A percentile compares a stretch with the other conserved stretches of the same genome.
These are phyloP conservation scores for Xylaria sp. DNA, from an alignment of 2,329 filamentous ascomycete genomes.

Conservation along the genomic window DNA sequence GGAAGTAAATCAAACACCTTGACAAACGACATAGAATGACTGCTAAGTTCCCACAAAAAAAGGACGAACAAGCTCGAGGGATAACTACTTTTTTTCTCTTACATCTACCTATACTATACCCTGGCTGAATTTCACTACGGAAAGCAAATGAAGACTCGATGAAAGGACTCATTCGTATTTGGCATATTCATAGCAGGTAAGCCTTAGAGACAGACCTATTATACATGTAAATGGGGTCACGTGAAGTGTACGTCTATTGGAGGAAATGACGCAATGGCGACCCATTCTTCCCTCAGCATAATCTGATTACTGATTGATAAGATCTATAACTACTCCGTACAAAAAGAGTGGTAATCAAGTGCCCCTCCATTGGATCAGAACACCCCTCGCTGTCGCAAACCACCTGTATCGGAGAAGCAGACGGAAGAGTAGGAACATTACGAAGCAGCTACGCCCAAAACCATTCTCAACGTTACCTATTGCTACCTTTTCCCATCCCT, in stretches of 20 bases:
- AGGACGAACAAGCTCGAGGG: not conserved
- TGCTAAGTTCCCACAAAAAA: not conserved
- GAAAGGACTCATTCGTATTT: not conserved
- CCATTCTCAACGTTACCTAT: not conserved
- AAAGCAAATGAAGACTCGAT: not conserved
- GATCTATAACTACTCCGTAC: constrained; percentile 5
- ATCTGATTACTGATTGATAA: constrained; percentile 32
- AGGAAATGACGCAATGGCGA: constrained; percentile 37
- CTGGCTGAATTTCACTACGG: too few species aligned
- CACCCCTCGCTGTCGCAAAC: constrained; percentile 32
- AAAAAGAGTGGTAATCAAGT: constrained; percentile 42
- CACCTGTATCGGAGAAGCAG: constrained; percentile 33
- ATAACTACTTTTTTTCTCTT: not conserved
- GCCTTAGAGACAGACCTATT: not conserved
- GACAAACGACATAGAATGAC: not conserved
- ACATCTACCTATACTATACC: not conserved
- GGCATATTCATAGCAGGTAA: not conserved
- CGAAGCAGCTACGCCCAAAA: not conserved
- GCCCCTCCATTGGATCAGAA: constrained; percentile 46
- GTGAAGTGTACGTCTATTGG: constrained; percentile 8
- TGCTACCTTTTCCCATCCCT: not conserved
- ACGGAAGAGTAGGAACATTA: not conserved
- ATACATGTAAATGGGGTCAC: constrained; percentile 11
- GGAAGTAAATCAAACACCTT: not conserved
- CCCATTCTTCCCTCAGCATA: constrained; percentile 30